These are phyloP conservation scores for Malassezia pachydermatis DNA, from an alignment of 1,284 basidiomycete genomes.

Conservation along the genomic window DNA sequence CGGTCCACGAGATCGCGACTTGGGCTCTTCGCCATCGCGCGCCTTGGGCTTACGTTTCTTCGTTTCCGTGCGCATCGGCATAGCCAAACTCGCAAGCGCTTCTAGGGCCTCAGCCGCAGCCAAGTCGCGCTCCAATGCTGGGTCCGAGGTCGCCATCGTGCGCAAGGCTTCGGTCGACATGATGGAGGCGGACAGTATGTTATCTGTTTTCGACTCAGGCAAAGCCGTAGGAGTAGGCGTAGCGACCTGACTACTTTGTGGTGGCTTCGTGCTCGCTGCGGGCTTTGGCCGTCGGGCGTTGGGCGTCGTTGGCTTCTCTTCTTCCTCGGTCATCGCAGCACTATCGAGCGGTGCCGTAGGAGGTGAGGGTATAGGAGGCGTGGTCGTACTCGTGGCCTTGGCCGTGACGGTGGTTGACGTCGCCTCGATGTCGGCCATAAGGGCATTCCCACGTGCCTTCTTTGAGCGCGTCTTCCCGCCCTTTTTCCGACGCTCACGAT, in stretches of 20 bases:
- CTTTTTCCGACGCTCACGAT: conserved; percentile 41
- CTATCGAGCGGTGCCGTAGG: conserved; percentile 27
- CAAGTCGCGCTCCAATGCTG: conserved; percentile 41
- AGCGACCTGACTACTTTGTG: neutral
- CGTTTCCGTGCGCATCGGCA: neutral
- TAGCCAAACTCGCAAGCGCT: conserved; percentile 35
- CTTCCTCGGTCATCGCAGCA: conserved; percentile 42
- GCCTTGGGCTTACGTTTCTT: conserved; percentile 6
- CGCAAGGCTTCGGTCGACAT: neutral
- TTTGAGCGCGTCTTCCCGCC: conserved; percentile 41
- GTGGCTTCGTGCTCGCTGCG: neutral
- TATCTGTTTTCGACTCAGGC: conserved; percentile 15
- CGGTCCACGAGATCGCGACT: conserved; percentile 29
- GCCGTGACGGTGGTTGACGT: no score
- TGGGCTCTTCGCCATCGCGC: conserved; percentile 4
- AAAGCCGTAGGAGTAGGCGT: neutral
- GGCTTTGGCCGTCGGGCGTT: no score
- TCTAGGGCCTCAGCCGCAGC: conserved; percentile 49
- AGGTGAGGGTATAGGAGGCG: no score
- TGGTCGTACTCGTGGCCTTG: no score
- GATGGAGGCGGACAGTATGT: neutral
- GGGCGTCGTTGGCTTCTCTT: conserved; percentile 18
- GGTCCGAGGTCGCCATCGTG: neutral
- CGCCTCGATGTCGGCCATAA: conserved; percentile 45
- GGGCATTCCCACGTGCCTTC: conserved; percentile 47